Conservation (phyloP, 1,284 basidiomycete genomes). For the Marasmius sp. region DNA sequence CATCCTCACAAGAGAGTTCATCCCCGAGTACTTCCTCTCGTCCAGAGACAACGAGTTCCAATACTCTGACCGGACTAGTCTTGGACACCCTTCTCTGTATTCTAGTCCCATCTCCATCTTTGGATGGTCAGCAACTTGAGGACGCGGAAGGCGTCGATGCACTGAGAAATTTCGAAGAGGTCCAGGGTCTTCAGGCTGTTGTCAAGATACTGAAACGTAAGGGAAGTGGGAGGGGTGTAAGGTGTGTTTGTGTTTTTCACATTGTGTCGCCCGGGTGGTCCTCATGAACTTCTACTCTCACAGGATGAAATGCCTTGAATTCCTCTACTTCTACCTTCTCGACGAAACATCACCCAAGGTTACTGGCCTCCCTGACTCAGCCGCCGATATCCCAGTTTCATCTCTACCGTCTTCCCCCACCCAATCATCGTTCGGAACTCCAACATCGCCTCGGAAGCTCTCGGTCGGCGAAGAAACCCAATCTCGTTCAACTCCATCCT, state of each 20-base stretch:
- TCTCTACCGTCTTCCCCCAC: slow-evolving; percentile 4
- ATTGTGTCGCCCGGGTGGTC: slow-evolving; percentile 1
- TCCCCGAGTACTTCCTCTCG: slow-evolving; percentile 11
- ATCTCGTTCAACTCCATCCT: slow-evolving; percentile 1
- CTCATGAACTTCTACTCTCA: not conserved
- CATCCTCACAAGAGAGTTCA: slow-evolving; percentile 15
- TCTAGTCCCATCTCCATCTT: slow-evolving; percentile 75
- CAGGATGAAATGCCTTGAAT: slow-evolving; percentile 93
- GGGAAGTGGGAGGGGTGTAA: slow-evolving; percentile 77
- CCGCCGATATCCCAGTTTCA: not conserved
- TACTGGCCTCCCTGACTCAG: not conserved
- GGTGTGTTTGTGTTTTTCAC: slow-evolving; percentile 47
- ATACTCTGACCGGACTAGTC: slow-evolving; percentile 57
- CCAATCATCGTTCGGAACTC: not conserved
- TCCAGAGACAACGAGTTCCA: slow-evolving; percentile 10
- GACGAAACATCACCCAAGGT: slow-evolving; percentile 57
- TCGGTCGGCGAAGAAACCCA: not conserved
- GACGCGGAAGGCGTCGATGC: not conserved
- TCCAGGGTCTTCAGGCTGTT: slow-evolving; percentile 74
- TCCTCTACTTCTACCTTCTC: slow-evolving; percentile 88
- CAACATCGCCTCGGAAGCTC: not conserved
- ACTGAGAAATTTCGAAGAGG: slow-evolving; percentile 74
- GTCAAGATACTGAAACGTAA: slow-evolving; percentile 83
- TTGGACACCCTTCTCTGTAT: slow-evolving; percentile 84
- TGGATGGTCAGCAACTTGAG: not conserved